Base-by-base conservation (phyloP, 2,329 filamentous ascomycete species). In the Sporothrix brasiliensis region DNA sequence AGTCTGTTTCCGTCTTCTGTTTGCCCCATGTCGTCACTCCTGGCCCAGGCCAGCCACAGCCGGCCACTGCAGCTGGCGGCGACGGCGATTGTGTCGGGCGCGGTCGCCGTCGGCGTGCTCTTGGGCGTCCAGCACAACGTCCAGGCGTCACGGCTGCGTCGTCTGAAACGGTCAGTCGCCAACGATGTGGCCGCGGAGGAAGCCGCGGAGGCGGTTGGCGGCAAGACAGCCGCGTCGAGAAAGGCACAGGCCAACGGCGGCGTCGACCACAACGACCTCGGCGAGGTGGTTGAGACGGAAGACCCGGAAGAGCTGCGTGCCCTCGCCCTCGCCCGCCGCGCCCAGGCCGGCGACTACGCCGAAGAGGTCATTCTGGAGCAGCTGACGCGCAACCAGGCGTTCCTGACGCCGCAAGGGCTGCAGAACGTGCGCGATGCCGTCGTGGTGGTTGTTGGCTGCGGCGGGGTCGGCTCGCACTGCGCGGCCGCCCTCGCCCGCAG, bases 401-500 rank as follows among this genome's bases (percentile, higher is more conserved):
- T 99, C 78, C 87, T 99, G 13, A 92, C 87, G 16, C 89, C 94
- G 41, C 89, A 89, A 9, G 95, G 95, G 0, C 86, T 99, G 13
- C 83, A 85, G 19, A 93, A 91, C 77, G 86, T 99, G 41, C 91
- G 94, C 14, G 84, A 86, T 61, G 88, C 94, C 0, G 97, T 96
- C 76, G 87, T 99, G 61, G 86, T 98, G 52, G 87, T 99, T 1
- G 93, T 99, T 13, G 95, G 95, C 4, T 94, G 93, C 75, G 95
- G 95, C 73, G 95, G 95, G 54, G 95, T 99, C 5, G 95, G 95
- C 60, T 97, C 93, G 7, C 96, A 99, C 82, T 94, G 92, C 73
- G 88, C 91, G 4, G 90, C 94, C 1, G 90, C 95, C 3, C 88
- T 99, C 41, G 91, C 93, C 5, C 90, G 95, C 41, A 97, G 94